A percentile compares a stretch with the other conserved stretches of the same genome.
These are phyloP conservation scores for Bromus sterilis DNA, from an alignment of 176 grass and related monocot genomes.

Conservation along the genomic window DNA sequence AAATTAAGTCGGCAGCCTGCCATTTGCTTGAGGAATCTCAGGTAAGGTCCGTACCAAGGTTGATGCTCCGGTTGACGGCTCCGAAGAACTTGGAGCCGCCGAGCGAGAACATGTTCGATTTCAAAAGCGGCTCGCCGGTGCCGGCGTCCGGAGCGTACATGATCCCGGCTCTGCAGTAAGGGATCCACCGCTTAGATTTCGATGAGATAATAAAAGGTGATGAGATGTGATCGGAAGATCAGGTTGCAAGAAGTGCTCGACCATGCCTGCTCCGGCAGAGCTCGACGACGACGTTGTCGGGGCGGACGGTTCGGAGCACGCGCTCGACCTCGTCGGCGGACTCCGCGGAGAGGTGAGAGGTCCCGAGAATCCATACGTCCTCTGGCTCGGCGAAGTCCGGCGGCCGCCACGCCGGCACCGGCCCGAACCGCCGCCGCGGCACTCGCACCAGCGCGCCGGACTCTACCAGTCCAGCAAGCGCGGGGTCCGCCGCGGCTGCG, in stretches of 20 bases:
- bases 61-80: constrained; percentile 85
- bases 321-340: constrained; percentile 61
- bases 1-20: background rate
- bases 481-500: constrained; percentile 27
- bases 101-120: constrained; percentile 84
- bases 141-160: constrained; percentile 57
- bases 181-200: constrained; percentile 29
- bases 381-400: constrained; percentile 79
- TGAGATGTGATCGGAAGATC: background rate
- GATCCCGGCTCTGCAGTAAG: constrained; percentile 81
- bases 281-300: constrained; percentile 92
- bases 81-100: constrained; percentile 66
- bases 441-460: constrained; percentile 72
- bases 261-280: constrained; percentile 95
- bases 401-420: constrained; percentile 72
- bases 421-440: constrained; percentile 67
- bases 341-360: constrained; percentile 70
- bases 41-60: constrained; percentile 39
- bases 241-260: background rate
- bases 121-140: constrained; percentile 45
- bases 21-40: background rate
- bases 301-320: constrained; percentile 54
- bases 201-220: background rate
- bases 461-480: constrained; percentile 62
- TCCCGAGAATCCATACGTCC: constrained; percentile 75